Evolutionary conservation across 1,284 basidiomycete genomes (phyloP).

Genomic region (Erythrobasidium hasegawianum): DNA sequence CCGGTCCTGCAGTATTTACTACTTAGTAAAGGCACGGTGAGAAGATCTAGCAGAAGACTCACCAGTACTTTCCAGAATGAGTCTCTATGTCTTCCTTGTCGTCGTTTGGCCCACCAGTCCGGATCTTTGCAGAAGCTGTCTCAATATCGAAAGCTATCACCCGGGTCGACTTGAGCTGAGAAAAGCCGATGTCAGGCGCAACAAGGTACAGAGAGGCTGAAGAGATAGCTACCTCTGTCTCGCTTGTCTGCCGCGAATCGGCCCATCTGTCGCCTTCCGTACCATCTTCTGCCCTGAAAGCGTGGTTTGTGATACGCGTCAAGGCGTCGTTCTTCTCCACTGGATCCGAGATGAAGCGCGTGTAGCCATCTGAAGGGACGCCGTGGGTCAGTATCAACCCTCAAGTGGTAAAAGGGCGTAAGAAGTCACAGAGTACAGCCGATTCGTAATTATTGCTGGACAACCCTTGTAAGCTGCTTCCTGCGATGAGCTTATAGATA

Average conservation of each 20-base stretch:
- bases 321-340: slow-evolving; percentile 5
- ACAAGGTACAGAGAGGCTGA: too few relatives aligned
- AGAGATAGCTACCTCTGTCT: slow-evolving; percentile 4
- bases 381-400: background rate
- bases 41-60: background rate
- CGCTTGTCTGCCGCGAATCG: background rate
- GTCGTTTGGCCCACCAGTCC: background rate
- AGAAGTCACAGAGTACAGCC: background rate
- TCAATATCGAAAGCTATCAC: slow-evolving; percentile 8
- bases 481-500: too few relatives aligned
- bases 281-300: background rate
- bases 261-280: slow-evolving; percentile 3
- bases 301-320: slow-evolving; percentile 6
- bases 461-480: too few relatives aligned
- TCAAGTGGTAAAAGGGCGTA: background rate
- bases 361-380: background rate
- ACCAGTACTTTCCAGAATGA: background rate
- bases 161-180: slow-evolving; percentile 8
- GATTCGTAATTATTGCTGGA: slow-evolving; percentile 5
- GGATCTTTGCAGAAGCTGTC: background rate
- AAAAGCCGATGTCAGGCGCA: too few relatives aligned
- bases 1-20: background rate
- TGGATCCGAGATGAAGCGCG: background rate
- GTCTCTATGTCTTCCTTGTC: slow-evolving; percentile 3
- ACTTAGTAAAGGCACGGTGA: background rate